Conservation (phyloP, 192 early-diverging fungal genomes). For the Allomyces macrogynus region DNA sequence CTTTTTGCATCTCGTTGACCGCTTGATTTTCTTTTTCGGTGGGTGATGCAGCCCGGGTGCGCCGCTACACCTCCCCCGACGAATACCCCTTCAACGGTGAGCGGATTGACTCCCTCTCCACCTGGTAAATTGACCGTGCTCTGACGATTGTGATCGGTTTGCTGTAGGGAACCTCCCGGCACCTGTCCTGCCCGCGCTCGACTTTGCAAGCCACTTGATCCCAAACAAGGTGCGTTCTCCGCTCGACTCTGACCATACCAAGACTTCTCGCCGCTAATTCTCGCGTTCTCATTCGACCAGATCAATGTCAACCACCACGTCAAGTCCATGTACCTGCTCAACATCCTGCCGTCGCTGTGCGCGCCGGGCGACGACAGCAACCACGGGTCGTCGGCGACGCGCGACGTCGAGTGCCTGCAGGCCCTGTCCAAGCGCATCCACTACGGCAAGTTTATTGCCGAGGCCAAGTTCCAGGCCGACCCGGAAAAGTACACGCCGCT, state of each 20-base stretch:
- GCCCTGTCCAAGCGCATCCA: slow-evolving; percentile 82
- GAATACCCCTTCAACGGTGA: slow-evolving; percentile 75
- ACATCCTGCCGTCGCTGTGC: slow-evolving; percentile 65
- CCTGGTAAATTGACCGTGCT: too few species aligned
- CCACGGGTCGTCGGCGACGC: slow-evolving; percentile 82
- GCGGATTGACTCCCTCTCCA: too few species aligned
- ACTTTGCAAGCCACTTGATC: slow-evolving; percentile 53
- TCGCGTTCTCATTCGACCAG: not conserved
- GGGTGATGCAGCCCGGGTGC: slow-evolving; percentile 33
- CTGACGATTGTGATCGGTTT: too few species aligned
- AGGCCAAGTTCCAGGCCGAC: slow-evolving; percentile 78
- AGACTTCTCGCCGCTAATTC: too few species aligned
- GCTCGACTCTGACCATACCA: too few species aligned
- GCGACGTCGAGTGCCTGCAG: slow-evolving; percentile 83
- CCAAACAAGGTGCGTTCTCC: slow-evolving; percentile 18
- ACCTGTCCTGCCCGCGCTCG: slow-evolving; percentile 64
- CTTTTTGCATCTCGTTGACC: not conserved
- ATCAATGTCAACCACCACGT: slow-evolving; percentile 80
- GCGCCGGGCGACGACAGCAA: slow-evolving; percentile 58
- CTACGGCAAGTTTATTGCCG: slow-evolving; percentile 94
- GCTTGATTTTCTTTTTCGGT: not conserved
- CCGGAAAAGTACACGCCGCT: slow-evolving; percentile 49
- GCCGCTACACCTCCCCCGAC: slow-evolving; percentile 75
- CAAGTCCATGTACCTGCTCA: slow-evolving; percentile 55
- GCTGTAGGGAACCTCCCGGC: slow-evolving; percentile 33